Evolutionary conservation across 352 stramenopile genomes (phyloP), one percentile per base, ranked within the genome.

Genomic region (Phytopythium oedochilum): DNA sequence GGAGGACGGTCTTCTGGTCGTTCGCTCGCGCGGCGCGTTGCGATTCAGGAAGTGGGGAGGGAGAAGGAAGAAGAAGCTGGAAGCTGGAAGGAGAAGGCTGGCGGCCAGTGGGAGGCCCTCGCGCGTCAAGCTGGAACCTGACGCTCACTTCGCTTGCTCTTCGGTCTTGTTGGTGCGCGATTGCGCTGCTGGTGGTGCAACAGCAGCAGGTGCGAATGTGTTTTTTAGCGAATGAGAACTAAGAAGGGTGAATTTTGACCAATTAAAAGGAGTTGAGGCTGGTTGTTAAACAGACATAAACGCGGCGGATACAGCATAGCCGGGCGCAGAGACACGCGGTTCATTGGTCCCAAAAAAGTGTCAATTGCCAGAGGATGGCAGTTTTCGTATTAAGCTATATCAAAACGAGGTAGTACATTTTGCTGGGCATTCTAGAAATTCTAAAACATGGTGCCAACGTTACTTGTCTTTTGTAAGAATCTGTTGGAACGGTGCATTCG

Each of bases 201-300:
- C n/a, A n/a, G n/a, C n/a, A n/a, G n/a, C n/a, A n/a, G n/a, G n/a
- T n/a, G n/a, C n/a, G n/a, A n/a, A n/a, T n/a, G n/a, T n/a, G n/a
- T 5, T 14, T 51, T 23, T 51, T 36, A 17, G 23, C 44, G 28
- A 52, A 52, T 52, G 7, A 9, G 5, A 17, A 12, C 18, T 1
- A 3, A 2, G 42, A 18, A 23, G 9, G 11, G 17, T 4, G 6
- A 3, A n/a, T 35, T 52, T 39, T 28, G 28, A 2, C 45, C 45
- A 52, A 52, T 52, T 9, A 38, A 7, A 39, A 5, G 3, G 9
- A 17, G 20, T 5, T 39, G 34, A 39, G 11, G 34, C n/a, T n/a
- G 34, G 38, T n/a, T 59, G 59, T 71, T 71, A 64, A 71, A 62
- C 52, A 29, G 15, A 6, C 59, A 68, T 45, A 57, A 38, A 42